phyloP scores from a whole-genome alignment of 257 asterid genomes.

The Phtheirospermum japonicum region DNA sequence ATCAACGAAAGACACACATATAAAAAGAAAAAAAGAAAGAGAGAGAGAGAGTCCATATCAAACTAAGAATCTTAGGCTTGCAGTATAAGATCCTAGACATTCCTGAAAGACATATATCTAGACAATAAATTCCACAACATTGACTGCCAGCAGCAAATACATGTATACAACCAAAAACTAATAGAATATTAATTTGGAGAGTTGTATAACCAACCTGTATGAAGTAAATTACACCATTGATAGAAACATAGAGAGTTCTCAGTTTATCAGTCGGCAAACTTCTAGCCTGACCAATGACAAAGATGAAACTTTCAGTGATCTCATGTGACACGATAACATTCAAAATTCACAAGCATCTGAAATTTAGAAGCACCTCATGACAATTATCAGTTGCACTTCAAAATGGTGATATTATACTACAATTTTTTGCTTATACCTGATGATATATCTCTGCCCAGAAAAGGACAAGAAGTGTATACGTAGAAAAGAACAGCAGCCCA shows the following conservation, averaged over 20 bases:
- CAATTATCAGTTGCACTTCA: slow-evolving; percentile 12
- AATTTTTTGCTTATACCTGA: slow-evolving; percentile 58
- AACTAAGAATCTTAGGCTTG: slow-evolving; percentile 1
- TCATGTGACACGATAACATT: slow-evolving; percentile 18
- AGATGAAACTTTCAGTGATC: slow-evolving; percentile 28
- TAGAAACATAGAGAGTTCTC: slow-evolving; percentile 54
- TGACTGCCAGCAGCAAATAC: slow-evolving; percentile 2
- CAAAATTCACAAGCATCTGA: slow-evolving; percentile 24
- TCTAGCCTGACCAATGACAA: slow-evolving; percentile 69
- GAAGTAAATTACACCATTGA: slow-evolving; percentile 61
- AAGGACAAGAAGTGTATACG: slow-evolving; percentile 87
- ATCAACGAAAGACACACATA: too few species aligned
- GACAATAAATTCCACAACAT: not conserved
- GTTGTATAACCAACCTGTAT: slow-evolving; percentile 81
- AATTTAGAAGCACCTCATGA: slow-evolving; percentile 11
- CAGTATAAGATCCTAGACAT: slow-evolving; percentile 2
- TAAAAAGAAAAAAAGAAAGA: not conserved
- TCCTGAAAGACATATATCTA: not conserved
- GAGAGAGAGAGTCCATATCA: slow-evolving; percentile 1
- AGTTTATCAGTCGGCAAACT: slow-evolving; percentile 88
- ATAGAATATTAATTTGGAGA: slow-evolving; percentile 8
- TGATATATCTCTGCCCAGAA: slow-evolving; percentile 99
- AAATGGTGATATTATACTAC: not conserved
- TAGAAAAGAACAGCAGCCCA: slow-evolving; percentile 87
- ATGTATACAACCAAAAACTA: slow-evolving; percentile 16